Percentiles rank a stretch among this genome's conserved stretches.
phyloP scores from a whole-genome alignment of 768 basidiomycete species.

The Termitomyces bulborhizus region DNA sequence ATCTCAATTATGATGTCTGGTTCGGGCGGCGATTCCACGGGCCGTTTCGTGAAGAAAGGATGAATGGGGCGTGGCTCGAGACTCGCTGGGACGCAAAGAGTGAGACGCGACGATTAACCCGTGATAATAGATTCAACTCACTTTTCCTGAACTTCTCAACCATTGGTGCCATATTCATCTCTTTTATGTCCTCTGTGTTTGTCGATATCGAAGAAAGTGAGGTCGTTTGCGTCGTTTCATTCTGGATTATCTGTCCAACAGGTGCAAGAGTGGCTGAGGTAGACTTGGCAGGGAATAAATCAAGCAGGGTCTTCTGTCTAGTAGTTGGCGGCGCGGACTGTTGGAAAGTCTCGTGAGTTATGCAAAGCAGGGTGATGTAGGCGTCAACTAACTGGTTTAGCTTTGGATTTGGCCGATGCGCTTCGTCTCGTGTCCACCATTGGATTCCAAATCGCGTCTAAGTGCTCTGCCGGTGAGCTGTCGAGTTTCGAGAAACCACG shows the following conservation, averaged over 20 bases:
- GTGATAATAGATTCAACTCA: neutral
- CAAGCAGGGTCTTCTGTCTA: slow-evolving; percentile 38
- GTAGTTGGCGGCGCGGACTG: slow-evolving; percentile 13
- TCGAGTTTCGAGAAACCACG: neutral
- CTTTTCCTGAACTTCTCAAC: slow-evolving; percentile 10
- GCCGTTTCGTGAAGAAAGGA: slow-evolving; percentile 13
- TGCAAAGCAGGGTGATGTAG: neutral
- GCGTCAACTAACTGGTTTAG: slow-evolving; percentile 20
- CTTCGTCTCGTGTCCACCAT: slow-evolving; percentile 22
- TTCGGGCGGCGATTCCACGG: neutral
- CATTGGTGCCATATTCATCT: neutral
- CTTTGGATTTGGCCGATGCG: slow-evolving; percentile 16
- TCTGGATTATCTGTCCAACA: neutral
- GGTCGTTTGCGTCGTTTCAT: neutral
- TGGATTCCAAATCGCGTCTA: neutral
- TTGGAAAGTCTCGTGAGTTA: slow-evolving; percentile 1
- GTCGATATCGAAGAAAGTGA: neutral
- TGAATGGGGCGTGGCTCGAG: slow-evolving; percentile 13
- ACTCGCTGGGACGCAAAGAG: slow-evolving; percentile 2
- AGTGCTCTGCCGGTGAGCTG: neutral
- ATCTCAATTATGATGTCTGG: slow-evolving; percentile 8
- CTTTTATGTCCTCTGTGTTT: neutral
- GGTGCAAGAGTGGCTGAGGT: neutral
- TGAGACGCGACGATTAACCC: neutral
- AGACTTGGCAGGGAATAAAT: slow-evolving; percentile 25